Base-by-base conservation (phyloP, 352 stramenopile species). In the Pythium rhizo-oryzae region DNA sequence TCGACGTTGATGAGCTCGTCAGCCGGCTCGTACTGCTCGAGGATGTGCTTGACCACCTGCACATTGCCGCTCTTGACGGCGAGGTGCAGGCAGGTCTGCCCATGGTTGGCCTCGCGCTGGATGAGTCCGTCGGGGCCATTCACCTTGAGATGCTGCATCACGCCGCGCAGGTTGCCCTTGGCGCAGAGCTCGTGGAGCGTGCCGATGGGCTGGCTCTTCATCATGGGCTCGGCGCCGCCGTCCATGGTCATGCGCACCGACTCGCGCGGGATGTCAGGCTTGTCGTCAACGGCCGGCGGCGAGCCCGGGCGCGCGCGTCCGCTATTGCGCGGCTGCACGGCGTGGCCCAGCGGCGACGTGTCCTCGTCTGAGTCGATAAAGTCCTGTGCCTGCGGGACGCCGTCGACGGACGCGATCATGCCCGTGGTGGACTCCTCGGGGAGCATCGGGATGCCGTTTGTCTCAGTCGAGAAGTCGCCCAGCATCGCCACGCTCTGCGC, bases 1-100 rank as follows among this genome's bases (percentile, higher is more conserved):
- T 94, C 87, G 21, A 93, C 59, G 65, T 92, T 93, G 63, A 96
- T 80, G 9, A 96, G 79, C 43, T 96, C 87, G 39, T 92, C 84
- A 33, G 90, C 46, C 30, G 84, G 79, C 44, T 92, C 87, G 72
- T 85, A 96, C 61, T 92, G 85, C 59, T 96, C 87, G 19, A 94
- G 50, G 56, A 96, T 85, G 46, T 93, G 71, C 75, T 96, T 93
- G 49, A 92, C 86, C 43, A 94, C 74, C 62, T 86, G 82, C 44
- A 89, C 84, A 41, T 91, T 96, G 33, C 87, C 87, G 23, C 85
- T 94, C 77, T 93, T 94, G 51, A 92, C 87, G 0, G 87, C 87
- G 41, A 94, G 69, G 52, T 96, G 87, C 24, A 96, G 70, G 16
- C 85, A 82, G 16, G 85, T 94, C 69, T 96, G 87, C 21, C 87